phyloP scores from a whole-genome alignment of 257 asterid species.

The Nicotiana otophora region DNA sequence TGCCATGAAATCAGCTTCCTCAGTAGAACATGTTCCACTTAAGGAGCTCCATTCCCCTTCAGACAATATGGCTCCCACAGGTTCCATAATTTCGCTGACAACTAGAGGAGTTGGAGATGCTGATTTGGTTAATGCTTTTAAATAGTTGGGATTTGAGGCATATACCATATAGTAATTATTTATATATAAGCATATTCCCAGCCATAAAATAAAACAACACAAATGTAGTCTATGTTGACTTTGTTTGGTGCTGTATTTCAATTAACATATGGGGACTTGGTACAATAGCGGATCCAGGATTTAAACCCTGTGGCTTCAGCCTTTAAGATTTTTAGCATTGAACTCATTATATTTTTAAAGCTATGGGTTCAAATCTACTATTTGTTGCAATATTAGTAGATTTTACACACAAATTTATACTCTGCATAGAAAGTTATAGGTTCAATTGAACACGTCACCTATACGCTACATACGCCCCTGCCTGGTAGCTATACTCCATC shows the following conservation, averaged over 20 bases:
- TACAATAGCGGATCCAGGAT: not conserved
- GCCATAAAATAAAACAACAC: not conserved
- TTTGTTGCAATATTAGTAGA: too few species aligned
- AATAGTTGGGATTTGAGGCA: not conserved
- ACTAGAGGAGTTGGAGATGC: not conserved
- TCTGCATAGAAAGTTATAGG: too few species aligned
- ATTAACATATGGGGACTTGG: not conserved
- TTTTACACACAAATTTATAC: too few species aligned
- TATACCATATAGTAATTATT: not conserved
- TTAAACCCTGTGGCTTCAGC: too few species aligned
- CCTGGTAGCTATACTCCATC: too few species aligned
- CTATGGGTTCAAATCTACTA: too few species aligned
- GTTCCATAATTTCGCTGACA: constrained; percentile 35
- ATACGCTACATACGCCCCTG: too few species aligned
- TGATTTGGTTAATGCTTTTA: not conserved
- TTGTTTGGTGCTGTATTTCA: not conserved
- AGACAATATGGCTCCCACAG: constrained; percentile 35
- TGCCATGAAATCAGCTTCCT: constrained; percentile 34
- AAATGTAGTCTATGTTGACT: not conserved
- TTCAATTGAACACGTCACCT: too few species aligned
- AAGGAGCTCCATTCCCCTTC: constrained; percentile 69
- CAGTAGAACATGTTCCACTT: constrained; percentile 48
- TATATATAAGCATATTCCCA: not conserved
- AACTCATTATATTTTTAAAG: too few species aligned
- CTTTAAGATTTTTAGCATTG: too few species aligned